Base-by-base conservation (phyloP, 495 filamentous ascomycete species). In the Talaromyces wortmannii region DNA sequence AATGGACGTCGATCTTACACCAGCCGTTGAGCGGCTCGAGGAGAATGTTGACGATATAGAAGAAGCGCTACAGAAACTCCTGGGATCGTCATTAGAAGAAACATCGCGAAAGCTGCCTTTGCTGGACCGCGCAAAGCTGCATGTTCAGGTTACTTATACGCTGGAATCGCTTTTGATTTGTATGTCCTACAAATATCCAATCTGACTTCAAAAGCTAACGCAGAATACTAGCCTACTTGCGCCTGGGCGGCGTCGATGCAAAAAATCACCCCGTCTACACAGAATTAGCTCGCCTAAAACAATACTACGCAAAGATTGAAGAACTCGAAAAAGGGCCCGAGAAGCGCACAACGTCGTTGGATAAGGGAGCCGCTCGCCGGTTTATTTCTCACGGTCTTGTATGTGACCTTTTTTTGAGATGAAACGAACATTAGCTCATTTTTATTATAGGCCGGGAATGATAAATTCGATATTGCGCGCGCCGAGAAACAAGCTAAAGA, bases 291-390 rank as follows among this genome's bases (percentile, higher is more conserved):
- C 82, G 94, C 48, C 86, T 97, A 50, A 89, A 82, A 65, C 86
- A 91, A 66, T 97, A 97, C 69, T 91, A 95, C 63, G 83, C 83
- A n/a, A 98, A 97, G 74, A 91, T 97, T 62, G 88, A 95, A 65
- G 69, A 64, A 32, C 70, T 81, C 50, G 82, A 89, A 64, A 69
- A 59, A 1, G 71, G 69, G 31, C 71, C 81, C 0, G 75, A 77
- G 45, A 75, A 78, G 51, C 78, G 81, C 56, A 78, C 79, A 18
- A 71, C 82, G 62, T 81, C 68, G 6, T 72, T 98, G 18, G 88
- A 98, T 61, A 95, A 89, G 61, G 77, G 79, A 53, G 94, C 90
- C 30, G 91, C 89, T 30, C 78, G 76, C 23, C 79, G 94, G 53
- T 89, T 98, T 57, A 83, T 98, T 56, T 87, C 83, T 62, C 78